A percentile compares a stretch with the other conserved stretches of the same genome.
Conservation (phyloP, 169 alveolate species). For the Plasmodium yoelii region DNA sequence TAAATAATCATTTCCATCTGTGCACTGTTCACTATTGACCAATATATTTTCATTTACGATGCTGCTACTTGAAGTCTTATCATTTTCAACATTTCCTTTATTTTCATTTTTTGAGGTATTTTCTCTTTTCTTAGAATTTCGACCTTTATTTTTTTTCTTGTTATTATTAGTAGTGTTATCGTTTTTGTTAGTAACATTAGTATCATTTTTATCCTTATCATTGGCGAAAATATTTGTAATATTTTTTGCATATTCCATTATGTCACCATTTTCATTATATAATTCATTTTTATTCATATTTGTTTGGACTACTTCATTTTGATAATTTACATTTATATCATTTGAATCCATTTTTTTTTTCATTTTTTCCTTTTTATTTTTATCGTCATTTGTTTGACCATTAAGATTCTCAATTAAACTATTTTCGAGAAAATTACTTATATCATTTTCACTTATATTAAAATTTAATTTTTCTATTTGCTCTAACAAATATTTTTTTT, state of each 20-base stretch:
- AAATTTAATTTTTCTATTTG: conserved; percentile 34
- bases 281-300: conserved; percentile 4
- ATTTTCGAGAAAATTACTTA: conserved; percentile 28
- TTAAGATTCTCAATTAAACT: conserved; percentile 38
- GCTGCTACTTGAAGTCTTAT: too few species aligned
- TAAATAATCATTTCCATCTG: conserved; percentile 11
- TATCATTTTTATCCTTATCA: conserved; percentile 9
- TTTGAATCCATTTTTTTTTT: conserved; percentile 37
- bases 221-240: too few species aligned
- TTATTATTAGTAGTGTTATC: conserved; percentile 20
- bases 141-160: background rate
- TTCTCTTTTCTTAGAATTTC: background rate
- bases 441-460: conserved; percentile 39
- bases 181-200: background rate
- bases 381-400: conserved; percentile 16
- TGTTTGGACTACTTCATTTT: background rate
- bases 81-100: too few species aligned
- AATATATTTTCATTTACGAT: too few species aligned
- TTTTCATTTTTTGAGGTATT: too few species aligned
- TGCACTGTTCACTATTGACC: background rate
- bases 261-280: conserved; percentile 2
- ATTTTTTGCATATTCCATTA: too few species aligned
- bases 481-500: conserved; percentile 38
- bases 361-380: conserved; percentile 18
- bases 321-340: conserved; percentile 15